Base-by-base conservation (phyloP, 225 moss, liverwort and hornwort species). In the Physcomitrium patens region DNA sequence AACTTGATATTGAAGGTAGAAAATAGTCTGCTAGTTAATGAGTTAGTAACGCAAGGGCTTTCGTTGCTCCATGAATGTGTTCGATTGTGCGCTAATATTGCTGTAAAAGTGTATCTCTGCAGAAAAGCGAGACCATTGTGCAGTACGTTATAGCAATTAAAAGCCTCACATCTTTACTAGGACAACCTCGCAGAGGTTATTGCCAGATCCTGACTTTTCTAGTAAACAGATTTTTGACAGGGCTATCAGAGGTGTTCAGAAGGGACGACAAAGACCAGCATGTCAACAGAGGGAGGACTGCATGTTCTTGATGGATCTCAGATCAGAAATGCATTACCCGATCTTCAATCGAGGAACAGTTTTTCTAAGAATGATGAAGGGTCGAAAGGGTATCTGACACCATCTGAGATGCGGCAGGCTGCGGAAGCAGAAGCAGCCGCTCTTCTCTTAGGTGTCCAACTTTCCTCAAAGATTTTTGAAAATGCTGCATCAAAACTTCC, bases 401-500 rank as follows among this genome's bases (percentile, higher is more conserved):
- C 86, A 44, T 66, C 77, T 56, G 86, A 89, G 79, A 7, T 86
- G 59, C 86, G 86, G 46, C 77, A 67, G 68, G 89, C 89, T 73
- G 89, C 89, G 43, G 86, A 89, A 82, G 89, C 89, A 54, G 89
- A 89, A 70, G 86, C 86, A 22, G 89, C 89, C 37, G 86, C 73
- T 72, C 79, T 87, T 66, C 89, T 89, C 27, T 76, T 89, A 75
- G 89, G 89, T 22, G 70, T 72, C 42, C 72, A 72, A 56, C 63
- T 89, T 26, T 84, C 84, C 47, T 77, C 79, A 16, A 81, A 86
- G 57, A n/a, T 80, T 60, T 70, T 84, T 67, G 75, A 82, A 57
- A 77, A 63, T 10, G 80, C 80, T 45, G 42, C 67, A 50, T 49
- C 44, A 27, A 61, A 56, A 49, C 57, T 86, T 56, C 61, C 84